Percentiles rank a stretch among this genome's conserved stretches.
phyloP scores from a whole-genome alignment of 1,284 basidiomycete species.

The Marasmius oreades region DNA sequence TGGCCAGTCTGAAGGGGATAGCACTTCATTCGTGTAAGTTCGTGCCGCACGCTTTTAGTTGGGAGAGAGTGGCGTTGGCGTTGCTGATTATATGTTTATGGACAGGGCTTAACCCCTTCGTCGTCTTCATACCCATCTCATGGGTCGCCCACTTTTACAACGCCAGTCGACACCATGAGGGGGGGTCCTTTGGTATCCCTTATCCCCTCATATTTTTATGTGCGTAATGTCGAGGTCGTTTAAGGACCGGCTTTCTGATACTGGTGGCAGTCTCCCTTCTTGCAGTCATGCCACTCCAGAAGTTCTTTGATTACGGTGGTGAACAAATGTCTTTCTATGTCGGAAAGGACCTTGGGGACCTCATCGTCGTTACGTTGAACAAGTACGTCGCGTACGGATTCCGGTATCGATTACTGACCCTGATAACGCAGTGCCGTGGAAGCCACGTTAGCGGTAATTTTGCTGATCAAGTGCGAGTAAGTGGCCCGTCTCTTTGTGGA shows the following conservation, averaged over 20 bases:
- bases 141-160: constrained; percentile 55
- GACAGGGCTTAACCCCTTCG: constrained; percentile 55
- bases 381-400: constrained; percentile 39
- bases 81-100: constrained; percentile 1
- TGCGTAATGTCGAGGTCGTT: constrained; percentile 22
- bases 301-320: constrained; percentile 57
- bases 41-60: background rate
- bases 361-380: constrained; percentile 56
- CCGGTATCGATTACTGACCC: background rate
- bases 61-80: background rate
- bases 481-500: constrained; percentile 22
- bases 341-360: constrained; percentile 54
- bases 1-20: constrained; percentile 44
- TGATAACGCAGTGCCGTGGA: constrained; percentile 45
- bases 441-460: constrained; percentile 63
- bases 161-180: constrained; percentile 9
- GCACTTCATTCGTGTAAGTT: constrained; percentile 50
- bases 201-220: constrained; percentile 33
- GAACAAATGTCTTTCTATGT: constrained; percentile 60
- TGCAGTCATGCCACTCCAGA: constrained; percentile 54
- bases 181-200: constrained; percentile 20
- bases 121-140: constrained; percentile 61
- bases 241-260: constrained; percentile 1
- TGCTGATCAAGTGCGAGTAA: constrained; percentile 45
- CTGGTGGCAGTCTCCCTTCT: constrained; percentile 46